Evolutionary conservation across 768 basidiomycete genomes (phyloP).

Genomic region (Daedalea quercina): DNA sequence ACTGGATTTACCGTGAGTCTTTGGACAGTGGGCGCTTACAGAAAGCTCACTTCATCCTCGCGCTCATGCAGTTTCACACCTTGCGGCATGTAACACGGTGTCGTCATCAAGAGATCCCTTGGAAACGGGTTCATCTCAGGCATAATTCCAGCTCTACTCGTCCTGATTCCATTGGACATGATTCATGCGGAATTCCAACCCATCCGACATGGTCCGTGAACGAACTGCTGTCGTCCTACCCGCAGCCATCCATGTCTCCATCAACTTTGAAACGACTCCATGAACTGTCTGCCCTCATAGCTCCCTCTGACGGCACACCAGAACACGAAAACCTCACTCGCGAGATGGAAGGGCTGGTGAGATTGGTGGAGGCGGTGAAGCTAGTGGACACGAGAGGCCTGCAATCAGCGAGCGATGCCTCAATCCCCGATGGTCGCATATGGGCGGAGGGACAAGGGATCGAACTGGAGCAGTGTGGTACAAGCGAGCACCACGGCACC

Average conservation of each 20-base stretch:
- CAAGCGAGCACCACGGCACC: conserved; percentile 1
- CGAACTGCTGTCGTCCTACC: conserved; percentile 70
- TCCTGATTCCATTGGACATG: conserved; percentile 15
- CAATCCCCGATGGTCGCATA: conserved; percentile 34
- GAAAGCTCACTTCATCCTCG: no score
- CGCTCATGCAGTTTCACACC: no score
- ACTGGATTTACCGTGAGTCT: no score
- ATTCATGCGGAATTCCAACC: conserved; percentile 57
- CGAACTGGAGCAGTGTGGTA: conserved; percentile 15
- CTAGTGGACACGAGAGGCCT: conserved; percentile 34
- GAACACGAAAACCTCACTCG: conserved; percentile 44
- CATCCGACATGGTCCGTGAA: conserved; percentile 78
- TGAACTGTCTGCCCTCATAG: conserved; percentile 63
- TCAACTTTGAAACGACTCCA: conserved; percentile 58
- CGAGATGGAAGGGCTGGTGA: conserved; percentile 66
- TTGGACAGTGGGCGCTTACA: no score
- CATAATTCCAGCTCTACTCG: neutral
- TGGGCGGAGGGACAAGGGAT: conserved; percentile 35
- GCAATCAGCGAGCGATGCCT: conserved; percentile 1
- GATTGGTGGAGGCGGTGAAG: conserved; percentile 77
- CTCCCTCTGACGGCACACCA: conserved; percentile 52
- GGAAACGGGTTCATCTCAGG: no score
- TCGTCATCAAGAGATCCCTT: no score
- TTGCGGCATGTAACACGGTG: no score
- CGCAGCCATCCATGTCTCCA: conserved; percentile 53